These are phyloP conservation scores for Penicillium paradoxum DNA, from an alignment of 495 filamentous ascomycete species.

Conservation along the genomic window DNA sequence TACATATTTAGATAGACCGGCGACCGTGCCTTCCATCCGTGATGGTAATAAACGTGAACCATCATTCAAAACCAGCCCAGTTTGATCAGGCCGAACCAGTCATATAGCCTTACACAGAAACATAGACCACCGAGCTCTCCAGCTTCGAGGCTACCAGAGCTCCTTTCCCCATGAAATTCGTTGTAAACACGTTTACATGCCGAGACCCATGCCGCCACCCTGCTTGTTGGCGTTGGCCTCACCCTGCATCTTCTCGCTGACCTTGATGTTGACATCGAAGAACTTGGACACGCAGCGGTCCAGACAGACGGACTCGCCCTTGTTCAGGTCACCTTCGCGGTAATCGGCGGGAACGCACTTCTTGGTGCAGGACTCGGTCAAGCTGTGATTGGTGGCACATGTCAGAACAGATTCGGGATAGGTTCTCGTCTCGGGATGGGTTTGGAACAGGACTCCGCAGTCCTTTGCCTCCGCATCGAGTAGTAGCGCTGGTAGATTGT, in stretches of 20 bases:
- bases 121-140: background rate
- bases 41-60: slow-evolving; percentile 24
- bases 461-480: background rate
- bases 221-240: slow-evolving; percentile 49
- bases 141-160: slow-evolving; percentile 1
- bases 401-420: background rate
- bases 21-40: slow-evolving; percentile 13
- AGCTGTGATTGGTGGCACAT: slow-evolving; percentile 41
- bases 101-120: slow-evolving; percentile 7
- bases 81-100: slow-evolving; percentile 5
- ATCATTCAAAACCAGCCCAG: slow-evolving; percentile 8
- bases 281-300: slow-evolving; percentile 96
- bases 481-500: background rate
- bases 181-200: slow-evolving; percentile 42
- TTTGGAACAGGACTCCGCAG: background rate
- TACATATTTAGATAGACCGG: slow-evolving; percentile 25
- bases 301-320: slow-evolving; percentile 95
- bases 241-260: slow-evolving; percentile 75
- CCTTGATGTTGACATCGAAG: slow-evolving; percentile 96
- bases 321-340: slow-evolving; percentile 92
- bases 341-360: slow-evolving; percentile 91
- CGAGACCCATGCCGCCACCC: slow-evolving; percentile 45
- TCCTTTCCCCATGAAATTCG: background rate
- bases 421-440: background rate
- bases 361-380: slow-evolving; percentile 79